Evolutionary conservation across 352 stramenopile genomes (phyloP).

Genomic region (Pilasporangium apinafurcum): DNA sequence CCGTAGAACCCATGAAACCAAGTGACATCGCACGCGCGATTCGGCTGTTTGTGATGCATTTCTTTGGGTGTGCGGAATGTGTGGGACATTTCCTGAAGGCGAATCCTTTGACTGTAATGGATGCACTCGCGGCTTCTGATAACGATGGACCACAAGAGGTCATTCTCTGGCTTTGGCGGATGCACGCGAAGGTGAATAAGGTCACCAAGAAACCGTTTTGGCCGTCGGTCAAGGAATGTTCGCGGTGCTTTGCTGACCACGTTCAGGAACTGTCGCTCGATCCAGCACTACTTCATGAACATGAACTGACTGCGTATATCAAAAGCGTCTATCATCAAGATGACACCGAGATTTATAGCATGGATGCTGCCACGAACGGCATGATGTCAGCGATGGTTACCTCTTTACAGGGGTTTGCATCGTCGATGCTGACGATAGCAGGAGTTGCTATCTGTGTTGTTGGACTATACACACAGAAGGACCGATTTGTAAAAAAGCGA

Average conservation of each 20-base stretch:
- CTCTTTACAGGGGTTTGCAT: conserved; percentile 29
- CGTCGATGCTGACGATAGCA: conserved; percentile 19
- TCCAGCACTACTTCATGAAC: conserved; percentile 27
- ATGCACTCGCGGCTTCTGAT: conserved; percentile 28
- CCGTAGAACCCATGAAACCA: conserved; percentile 30
- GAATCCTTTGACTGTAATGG: conserved; percentile 57
- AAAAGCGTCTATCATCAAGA: conserved; percentile 43
- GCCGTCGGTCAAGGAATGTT: conserved; percentile 45
- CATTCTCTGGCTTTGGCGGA: conserved; percentile 70
- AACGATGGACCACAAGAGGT: conserved; percentile 29
- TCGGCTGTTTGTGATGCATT: conserved; percentile 66
- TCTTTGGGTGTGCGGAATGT: conserved; percentile 81
- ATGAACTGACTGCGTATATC: conserved; percentile 51
- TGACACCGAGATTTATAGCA: conserved; percentile 36
- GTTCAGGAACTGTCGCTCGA: conserved; percentile 41
- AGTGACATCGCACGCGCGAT: conserved; percentile 56
- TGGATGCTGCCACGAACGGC: conserved; percentile 41
- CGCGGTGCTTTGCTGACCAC: conserved; percentile 52
- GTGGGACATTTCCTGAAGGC: conserved; percentile 60
- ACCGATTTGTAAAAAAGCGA: too few relatives aligned
- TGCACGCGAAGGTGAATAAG: conserved; percentile 84
- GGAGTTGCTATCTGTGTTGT: conserved; percentile 21
- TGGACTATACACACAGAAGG: too few relatives aligned
- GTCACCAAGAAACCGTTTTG: conserved; percentile 62
- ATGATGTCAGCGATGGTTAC: conserved; percentile 25